Evolutionary conservation across 1,284 basidiomycete species (phyloP), one percentile per base, ranked within the genome.

Genomic region (Cystobasidium sp.): DNA sequence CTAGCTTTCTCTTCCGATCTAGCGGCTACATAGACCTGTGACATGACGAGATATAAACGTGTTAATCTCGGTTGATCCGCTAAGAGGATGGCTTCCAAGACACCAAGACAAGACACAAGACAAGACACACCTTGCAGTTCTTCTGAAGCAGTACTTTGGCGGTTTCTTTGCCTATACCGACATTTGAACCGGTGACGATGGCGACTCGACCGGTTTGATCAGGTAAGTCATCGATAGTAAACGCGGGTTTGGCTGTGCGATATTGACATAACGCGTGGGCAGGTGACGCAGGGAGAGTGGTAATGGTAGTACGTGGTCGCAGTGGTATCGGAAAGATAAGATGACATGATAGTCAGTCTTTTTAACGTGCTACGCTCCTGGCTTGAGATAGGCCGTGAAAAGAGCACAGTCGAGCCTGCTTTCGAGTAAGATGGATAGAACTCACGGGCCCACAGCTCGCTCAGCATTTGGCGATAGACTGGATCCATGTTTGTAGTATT

Each of bases 1-100:
- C 6, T 22, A 10, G 59, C 53, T 51, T 75, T 75, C 22, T 52
- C 55, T 46, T 69, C 56, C n/a, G 52, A 47, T 20, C 75, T 59
- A n/a, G 58, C 63, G 18, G 62, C 75, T 43, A 75, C 41, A 43
- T 75, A 75, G 18, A 75, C 64, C 64, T 66, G 47, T 66, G 5
- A n/a, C 8, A 8, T 3, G 9, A 43, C 22, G 5, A 44, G 41
- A 4, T 24, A 22, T 10, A 53, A 31, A 31, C 5, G 31, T 31
- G 31, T 31, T 31, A 31, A 31, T 31, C 5, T 31, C 5, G 31
- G 31, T 31, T 31, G 5, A 31, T 14, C 14, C n/a, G n/a, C 12
- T n/a, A 4, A 61, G n/a, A 31, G 24, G 39, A n/a, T 18, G 10
- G 14, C 31, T 22, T 61, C 6, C 58, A 12, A 37, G 31, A 14